Base-by-base conservation (phyloP, 148 eudicot species). In the Amaranthus palmeri region DNA sequence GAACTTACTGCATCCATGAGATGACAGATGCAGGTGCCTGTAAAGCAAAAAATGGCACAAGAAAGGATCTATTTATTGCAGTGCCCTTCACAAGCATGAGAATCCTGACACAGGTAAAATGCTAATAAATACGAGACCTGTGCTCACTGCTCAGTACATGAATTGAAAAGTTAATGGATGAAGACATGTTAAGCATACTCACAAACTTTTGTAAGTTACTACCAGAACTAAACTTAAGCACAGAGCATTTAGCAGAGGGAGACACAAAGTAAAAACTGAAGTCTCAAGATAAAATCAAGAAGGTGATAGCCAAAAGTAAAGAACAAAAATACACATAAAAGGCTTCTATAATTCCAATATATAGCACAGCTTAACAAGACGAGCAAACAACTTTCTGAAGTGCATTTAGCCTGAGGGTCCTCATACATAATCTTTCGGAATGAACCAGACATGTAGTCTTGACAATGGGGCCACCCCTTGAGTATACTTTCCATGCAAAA, bases 31-130 rank as follows among this genome's bases (percentile, higher is more conserved):
- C 76, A 72, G 98, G 98, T 50, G 98, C 98, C 81, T 85, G 96
- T 57, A 93, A 83, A 76, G 87, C 97, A 77, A 91, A 87, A 11
- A 93, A 83, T 61, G 98, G 97, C 67, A 89, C 98, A 78, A 91
- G 87, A 80, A 83, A 93, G 48, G 97, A 81, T 79, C 85, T 91
- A 68, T 83, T 90, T 58, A 91, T 88, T 15, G 88, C 83, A 57
- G 96, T 89, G 67, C 98, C 97, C 79, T 65, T 91, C 42, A 78
- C 87, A 46, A 93, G 79, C 97, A 93, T 87, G 63, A 93, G 88
- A 61, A 89, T 74, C 83, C 98, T 93, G 76, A 64, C 59, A 25
- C 45, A 61, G 36, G n/a, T 52, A 72, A 44, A 58, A 8, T 49
- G 64, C 11, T 4, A 4, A 14, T 50, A 15, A 56, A 47, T 5